Percentiles rank a stretch among this genome's conserved stretches.
These are phyloP conservation scores for Hypoxylon sp. DNA, from an alignment of 2,329 filamentous ascomycete species.

Conservation along the genomic window DNA sequence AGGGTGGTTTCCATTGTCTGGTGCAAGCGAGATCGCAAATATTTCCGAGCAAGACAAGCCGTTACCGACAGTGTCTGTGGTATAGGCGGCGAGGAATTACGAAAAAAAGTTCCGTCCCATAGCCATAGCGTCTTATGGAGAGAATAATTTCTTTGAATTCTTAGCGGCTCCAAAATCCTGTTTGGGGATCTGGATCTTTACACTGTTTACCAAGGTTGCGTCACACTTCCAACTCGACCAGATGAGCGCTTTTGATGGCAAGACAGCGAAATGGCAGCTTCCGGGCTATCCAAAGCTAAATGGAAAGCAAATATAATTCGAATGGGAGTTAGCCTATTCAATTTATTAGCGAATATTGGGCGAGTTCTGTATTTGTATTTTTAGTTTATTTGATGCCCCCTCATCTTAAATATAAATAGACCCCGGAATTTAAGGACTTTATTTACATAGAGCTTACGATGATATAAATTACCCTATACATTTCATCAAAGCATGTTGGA, in stretches of 20 bases:
- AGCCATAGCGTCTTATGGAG: conserved; percentile 29
- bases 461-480: too few species aligned
- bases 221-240: conserved; percentile 32
- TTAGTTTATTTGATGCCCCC: not conserved
- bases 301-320: not conserved
- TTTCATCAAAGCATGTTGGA: too few species aligned
- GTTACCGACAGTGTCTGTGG: not conserved
- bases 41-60: not conserved
- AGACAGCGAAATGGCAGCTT: conserved; percentile 30
- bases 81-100: conserved; percentile 23
- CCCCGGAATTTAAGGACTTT: too few species aligned
- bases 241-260: conserved; percentile 13
- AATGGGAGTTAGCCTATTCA: too few species aligned
- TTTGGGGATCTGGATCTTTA: conserved; percentile 26
- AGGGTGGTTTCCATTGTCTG: too few species aligned
- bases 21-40: conserved; percentile 59
- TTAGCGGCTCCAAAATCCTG: conserved; percentile 22
- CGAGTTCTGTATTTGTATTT: not conserved
- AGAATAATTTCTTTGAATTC: conserved; percentile 1
- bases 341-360: not conserved
- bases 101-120: conserved; percentile 36
- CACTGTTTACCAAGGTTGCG: conserved; percentile 13
- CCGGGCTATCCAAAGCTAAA: conserved; percentile 35
- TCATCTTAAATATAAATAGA: not conserved
- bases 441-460: too few species aligned